Conservation (phyloP, 805 yeast genomes). For the Saccharomyces kudriavzevii region DNA sequence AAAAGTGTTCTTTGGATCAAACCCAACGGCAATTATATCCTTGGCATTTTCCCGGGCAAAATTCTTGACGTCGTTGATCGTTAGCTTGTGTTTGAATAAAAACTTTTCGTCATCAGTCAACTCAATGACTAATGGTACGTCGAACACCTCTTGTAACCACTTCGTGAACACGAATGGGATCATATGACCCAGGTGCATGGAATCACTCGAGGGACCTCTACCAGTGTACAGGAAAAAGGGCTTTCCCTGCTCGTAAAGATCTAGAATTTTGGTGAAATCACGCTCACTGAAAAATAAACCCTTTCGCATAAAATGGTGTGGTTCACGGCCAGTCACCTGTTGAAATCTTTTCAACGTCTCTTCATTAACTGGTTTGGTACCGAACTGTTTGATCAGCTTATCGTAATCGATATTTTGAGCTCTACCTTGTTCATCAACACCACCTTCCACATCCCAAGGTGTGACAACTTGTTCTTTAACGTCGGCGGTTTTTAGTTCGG, state of each 20-base stretch:
- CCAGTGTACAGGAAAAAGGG: conserved; percentile 95
- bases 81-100: conserved; percentile 81
- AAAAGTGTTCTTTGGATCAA: conserved; percentile 89
- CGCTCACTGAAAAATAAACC: conserved; percentile 92
- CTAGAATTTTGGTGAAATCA: conserved; percentile 69
- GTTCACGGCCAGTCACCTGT: conserved; percentile 77
- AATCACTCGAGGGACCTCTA: conserved; percentile 90
- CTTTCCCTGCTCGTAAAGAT: conserved; percentile 86
- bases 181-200: conserved; percentile 96
- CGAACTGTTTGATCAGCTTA: conserved; percentile 77
- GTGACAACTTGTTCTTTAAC: conserved; percentile 55
- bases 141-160: conserved; percentile 97
- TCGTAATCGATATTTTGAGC: conserved; percentile 90
- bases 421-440: conserved; percentile 81
- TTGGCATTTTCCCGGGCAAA: conserved; percentile 79
- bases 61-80: conserved; percentile 77
- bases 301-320: conserved; percentile 82
- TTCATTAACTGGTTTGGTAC: conserved; percentile 62
- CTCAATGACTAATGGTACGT: conserved; percentile 89
- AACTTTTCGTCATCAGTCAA: conserved; percentile 96
- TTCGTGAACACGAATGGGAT: conserved; percentile 91
- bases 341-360: conserved; percentile 73
- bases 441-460: conserved; percentile 99
- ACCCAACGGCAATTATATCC: conserved; percentile 91
- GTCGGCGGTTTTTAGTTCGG: conserved; percentile 11